Evolutionary conservation across 345 rosid species (phyloP), one percentile per base, ranked within the genome.

Genomic region (Eucalyptus albens): DNA sequence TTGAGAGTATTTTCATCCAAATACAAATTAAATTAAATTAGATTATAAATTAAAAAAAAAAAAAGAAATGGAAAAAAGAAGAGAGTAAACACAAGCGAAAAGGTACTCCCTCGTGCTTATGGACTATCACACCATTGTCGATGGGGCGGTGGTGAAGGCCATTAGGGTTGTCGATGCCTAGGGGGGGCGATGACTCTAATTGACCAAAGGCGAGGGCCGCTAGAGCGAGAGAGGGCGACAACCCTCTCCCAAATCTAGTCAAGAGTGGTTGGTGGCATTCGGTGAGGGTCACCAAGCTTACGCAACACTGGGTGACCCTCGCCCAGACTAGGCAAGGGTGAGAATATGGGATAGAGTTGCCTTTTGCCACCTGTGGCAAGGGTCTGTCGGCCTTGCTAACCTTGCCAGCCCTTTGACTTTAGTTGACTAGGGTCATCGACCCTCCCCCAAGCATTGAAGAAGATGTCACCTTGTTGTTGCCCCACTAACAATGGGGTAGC

Each of bases 61-160:
- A 7, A 0, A 0, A 1, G 0, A 8, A 53, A n/a, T n/a, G 9
- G 19, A 19, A 4, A 0, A 7, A 17, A 51, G 6, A 7, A 7
- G 0, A 53, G 24, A 53, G 26, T 2, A 21, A 19, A 53, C 11
- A 53, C 11, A 19, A 53, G 59, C 0, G 0, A 0, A 53, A 53
- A 1, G 11, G 59, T 0, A 5, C 59, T 53, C 11, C 59, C 59
- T 53, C 59, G 1, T 53, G 11, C 59, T 19, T 53, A 53, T 0
- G 11, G 11, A 0, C 2, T 1, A 0, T 53, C 0, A 0, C 59
- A 1, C 59, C 1, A 53, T 53, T 2, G 0, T 0, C 1, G 0
- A 53, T 53, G 10, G 59, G 0, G 59, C 1, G 4, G 0, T 0
- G 1, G 24, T 0, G 0, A 53, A 53, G 56, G 24, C 2, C 0